These are phyloP conservation scores for Penicillium cinerascens DNA, from an alignment of 495 filamentous ascomycete species.

Conservation along the genomic window DNA sequence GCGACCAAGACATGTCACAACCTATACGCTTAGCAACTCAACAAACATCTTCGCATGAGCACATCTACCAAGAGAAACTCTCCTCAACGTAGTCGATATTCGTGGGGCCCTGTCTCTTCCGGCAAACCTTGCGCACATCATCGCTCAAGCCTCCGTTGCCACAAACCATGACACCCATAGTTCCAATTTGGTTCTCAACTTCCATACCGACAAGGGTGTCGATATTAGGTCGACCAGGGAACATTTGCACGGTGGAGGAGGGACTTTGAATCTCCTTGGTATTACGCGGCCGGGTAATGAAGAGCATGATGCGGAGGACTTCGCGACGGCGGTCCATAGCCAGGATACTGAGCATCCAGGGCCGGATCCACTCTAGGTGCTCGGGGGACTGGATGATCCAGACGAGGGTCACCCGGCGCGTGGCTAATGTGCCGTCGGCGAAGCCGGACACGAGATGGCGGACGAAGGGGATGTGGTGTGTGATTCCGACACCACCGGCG, in stretches of 20 bases:
- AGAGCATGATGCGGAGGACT: conserved; percentile 77
- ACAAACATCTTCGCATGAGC: background rate
- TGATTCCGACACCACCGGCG: conserved; percentile 90
- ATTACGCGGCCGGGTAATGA: conserved; percentile 77
- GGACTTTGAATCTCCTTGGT: conserved; percentile 68
- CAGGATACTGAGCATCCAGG: conserved; percentile 88
- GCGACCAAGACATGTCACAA: conserved; percentile 6
- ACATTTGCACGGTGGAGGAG: conserved; percentile 76
- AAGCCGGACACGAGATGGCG: conserved; percentile 73
- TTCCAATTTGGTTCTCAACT: conserved; percentile 70
- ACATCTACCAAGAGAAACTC: conserved; percentile 75
- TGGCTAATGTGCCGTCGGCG: conserved; percentile 70
- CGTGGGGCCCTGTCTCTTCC: conserved; percentile 57
- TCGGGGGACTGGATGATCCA: conserved; percentile 90
- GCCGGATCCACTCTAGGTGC: conserved; percentile 85
- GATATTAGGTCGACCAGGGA: conserved; percentile 77
- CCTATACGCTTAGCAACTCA: conserved; percentile 5
- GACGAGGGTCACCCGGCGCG: conserved; percentile 74
- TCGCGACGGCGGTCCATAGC: conserved; percentile 73
- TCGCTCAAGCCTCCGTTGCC: conserved; percentile 81
- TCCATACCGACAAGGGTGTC: conserved; percentile 73
- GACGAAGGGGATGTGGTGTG: conserved; percentile 87
- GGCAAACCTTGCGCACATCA: conserved; percentile 72
- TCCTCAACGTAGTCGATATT: conserved; percentile 85
- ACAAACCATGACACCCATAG: conserved; percentile 88